Conservation (phyloP, 768 basidiomycete species). For the Russula griseocarnosa region DNA sequence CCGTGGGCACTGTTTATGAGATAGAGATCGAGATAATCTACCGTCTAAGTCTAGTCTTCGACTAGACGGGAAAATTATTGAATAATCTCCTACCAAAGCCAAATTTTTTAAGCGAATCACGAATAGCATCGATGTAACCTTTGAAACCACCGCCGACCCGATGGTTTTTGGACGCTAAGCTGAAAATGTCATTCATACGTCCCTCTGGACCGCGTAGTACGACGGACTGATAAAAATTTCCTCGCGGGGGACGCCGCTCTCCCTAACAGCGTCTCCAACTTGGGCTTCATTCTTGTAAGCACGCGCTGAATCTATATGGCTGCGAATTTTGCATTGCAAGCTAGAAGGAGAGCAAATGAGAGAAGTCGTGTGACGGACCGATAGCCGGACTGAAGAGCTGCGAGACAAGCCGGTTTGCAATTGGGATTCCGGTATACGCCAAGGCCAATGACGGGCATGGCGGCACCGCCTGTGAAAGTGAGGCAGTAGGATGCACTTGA, state of each 20-base stretch:
- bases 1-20: constrained; percentile 72
- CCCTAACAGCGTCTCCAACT: constrained; percentile 56
- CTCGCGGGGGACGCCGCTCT: constrained; percentile 51
- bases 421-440: constrained; percentile 66
- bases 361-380: constrained; percentile 36
- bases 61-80: neutral
- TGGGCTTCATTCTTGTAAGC: constrained; percentile 60
- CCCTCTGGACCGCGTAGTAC: constrained; percentile 27
- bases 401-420: constrained; percentile 50
- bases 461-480: constrained; percentile 40
- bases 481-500: neutral
- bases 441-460: constrained; percentile 64
- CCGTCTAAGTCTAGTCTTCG: neutral
- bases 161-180: constrained; percentile 26
- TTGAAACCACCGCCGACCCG: constrained; percentile 21
- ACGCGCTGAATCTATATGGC: constrained; percentile 74
- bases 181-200: neutral
- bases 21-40: constrained; percentile 69
- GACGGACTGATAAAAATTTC: constrained; percentile 68
- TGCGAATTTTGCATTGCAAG: constrained; percentile 28
- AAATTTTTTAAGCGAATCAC: constrained; percentile 14
- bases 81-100: constrained; percentile 2
- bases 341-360: no score
- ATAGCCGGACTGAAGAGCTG: constrained; percentile 66
- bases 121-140: constrained; percentile 12